Conservation (phyloP, 306 rosid species). For the Leucaena leucocephala region DNA sequence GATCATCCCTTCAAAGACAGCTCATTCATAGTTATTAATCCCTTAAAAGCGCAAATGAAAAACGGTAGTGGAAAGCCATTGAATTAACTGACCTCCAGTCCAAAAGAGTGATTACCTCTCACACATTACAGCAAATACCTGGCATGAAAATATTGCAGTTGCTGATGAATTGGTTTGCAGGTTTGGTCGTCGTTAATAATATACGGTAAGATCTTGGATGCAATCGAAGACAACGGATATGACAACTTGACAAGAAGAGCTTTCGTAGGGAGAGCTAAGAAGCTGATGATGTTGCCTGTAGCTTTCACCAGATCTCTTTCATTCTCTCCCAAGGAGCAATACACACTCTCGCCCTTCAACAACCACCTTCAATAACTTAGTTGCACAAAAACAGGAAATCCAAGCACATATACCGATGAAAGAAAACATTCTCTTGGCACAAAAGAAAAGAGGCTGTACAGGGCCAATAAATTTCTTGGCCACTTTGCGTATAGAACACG, state of each 20-base stretch:
- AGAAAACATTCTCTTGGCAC: neutral
- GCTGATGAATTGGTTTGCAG: slow-evolving; percentile 40
- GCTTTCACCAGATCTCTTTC: slow-evolving; percentile 72
- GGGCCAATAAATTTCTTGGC: neutral
- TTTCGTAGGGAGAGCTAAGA: slow-evolving; percentile 65
- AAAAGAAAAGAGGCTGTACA: neutral
- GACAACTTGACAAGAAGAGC: slow-evolving; percentile 84
- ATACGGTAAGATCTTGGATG: slow-evolving; percentile 75
- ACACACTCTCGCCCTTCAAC: slow-evolving; percentile 13
- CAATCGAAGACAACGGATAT: slow-evolving; percentile 77
- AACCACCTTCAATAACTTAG: neutral
- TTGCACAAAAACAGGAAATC: too few relatives aligned
- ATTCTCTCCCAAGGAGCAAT: slow-evolving; percentile 31
- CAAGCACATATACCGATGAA: neutral
- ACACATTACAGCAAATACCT: neutral
- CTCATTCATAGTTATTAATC: neutral
- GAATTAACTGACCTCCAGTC: too few relatives aligned
- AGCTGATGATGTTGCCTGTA: slow-evolving; percentile 63
- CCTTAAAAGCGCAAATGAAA: neutral
- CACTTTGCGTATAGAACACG: neutral
- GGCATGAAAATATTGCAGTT: neutral
- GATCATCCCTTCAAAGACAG: neutral
- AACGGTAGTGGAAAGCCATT: neutral
- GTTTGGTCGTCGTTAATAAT: slow-evolving; percentile 81
- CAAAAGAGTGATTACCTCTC: neutral